phyloP scores from a whole-genome alignment of 2,329 filamentous ascomycete species.

The Scorias spongiosa region DNA sequence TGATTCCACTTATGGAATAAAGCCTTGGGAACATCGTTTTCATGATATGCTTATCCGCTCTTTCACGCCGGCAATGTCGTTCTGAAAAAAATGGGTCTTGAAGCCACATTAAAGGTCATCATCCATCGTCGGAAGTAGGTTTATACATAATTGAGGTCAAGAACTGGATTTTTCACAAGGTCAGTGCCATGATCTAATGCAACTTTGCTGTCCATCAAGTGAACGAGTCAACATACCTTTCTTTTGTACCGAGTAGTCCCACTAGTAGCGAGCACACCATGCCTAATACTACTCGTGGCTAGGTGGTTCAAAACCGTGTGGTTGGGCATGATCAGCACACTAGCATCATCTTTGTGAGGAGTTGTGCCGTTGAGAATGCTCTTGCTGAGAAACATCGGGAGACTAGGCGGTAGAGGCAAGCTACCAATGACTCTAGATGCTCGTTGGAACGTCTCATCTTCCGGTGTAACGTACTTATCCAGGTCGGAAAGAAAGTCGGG shows the following conservation, averaged over 20 bases:
- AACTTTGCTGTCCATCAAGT: neutral
- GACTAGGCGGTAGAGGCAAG: constrained; percentile 64
- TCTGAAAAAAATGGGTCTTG: no score
- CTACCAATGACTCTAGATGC: constrained; percentile 62
- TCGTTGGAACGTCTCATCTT: constrained; percentile 61
- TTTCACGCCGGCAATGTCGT: no score
- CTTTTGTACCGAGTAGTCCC: constrained; percentile 94
- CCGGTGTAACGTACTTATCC: constrained; percentile 42
- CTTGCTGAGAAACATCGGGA: constrained; percentile 85
- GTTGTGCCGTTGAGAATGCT: constrained; percentile 85
- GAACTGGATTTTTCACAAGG: constrained; percentile 44
- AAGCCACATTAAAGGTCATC: constrained; percentile 1
- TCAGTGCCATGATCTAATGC: neutral
- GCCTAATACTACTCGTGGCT: constrained; percentile 95
- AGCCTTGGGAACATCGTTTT: neutral
- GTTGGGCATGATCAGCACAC: constrained; percentile 90
- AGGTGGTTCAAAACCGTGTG: constrained; percentile 94
- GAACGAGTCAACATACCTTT: constrained; percentile 44
- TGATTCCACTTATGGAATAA: no score
- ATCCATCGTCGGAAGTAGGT: constrained; percentile 44
- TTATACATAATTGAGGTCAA: constrained; percentile 97
- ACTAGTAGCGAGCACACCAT: constrained; percentile 85
- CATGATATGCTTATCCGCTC: neutral
- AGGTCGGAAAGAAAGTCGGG: constrained; percentile 77
- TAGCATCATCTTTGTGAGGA: constrained; percentile 94